A percentile compares a stretch with the other conserved stretches of the same genome.
Conservation (phyloP, 768 basidiomycete genomes). For the Termitomyces sp. region DNA sequence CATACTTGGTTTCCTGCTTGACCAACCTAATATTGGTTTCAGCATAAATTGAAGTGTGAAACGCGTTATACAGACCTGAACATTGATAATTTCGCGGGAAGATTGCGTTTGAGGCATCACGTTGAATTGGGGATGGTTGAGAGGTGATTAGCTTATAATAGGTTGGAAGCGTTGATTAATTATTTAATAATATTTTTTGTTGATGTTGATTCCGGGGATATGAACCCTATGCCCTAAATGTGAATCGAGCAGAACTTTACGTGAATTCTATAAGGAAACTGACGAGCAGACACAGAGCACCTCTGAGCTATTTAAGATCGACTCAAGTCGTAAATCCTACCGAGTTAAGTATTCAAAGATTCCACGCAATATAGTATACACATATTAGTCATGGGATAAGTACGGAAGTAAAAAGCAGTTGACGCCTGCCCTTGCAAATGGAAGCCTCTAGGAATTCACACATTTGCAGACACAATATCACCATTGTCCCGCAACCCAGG, state of each 20-base stretch:
- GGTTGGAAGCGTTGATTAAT: neutral
- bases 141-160: too few relatives aligned
- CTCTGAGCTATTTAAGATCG: neutral
- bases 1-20: slow-evolving; percentile 57
- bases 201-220: neutral
- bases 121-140: neutral
- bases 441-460: neutral
- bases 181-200: neutral
- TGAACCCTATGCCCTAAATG: too few relatives aligned
- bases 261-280: neutral
- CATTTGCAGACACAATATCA: neutral
- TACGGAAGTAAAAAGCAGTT: too few relatives aligned
- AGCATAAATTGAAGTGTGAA: neutral
- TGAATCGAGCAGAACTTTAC: too few relatives aligned
- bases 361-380: neutral
- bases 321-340: neutral
- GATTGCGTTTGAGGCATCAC: neutral
- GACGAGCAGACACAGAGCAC: neutral
- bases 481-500: too few relatives aligned
- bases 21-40: slow-evolving; percentile 44
- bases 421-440: too few relatives aligned
- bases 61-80: neutral
- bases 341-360: neutral
- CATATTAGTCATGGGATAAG: too few relatives aligned
- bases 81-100: slow-evolving; percentile 4